Evolutionary conservation across 2,329 filamentous ascomycete species (phyloP).

Genomic region (Xylariaceae sp.): DNA sequence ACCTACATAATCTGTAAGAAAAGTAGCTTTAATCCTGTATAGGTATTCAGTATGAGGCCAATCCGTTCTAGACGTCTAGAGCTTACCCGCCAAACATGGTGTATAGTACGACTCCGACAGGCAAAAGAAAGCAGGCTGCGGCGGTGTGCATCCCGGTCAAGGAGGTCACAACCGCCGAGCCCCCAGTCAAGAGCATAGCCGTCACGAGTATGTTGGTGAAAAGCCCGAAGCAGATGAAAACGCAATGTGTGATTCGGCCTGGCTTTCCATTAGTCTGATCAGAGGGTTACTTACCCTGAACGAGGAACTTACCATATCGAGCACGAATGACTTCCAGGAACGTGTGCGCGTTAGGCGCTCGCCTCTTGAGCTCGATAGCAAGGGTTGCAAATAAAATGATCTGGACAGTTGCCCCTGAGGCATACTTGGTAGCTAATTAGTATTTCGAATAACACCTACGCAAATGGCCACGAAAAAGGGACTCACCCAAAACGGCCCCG

Average conservation of each 20-base stretch:
- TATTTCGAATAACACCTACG: constrained; percentile 39
- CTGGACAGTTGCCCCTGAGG: constrained; percentile 76
- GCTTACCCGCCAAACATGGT: constrained; percentile 50
- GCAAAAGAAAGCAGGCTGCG: constrained; percentile 82
- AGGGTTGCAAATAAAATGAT: constrained; percentile 89
- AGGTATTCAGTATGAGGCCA: neutral
- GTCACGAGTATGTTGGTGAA: constrained; percentile 88
- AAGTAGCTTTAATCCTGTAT: neutral
- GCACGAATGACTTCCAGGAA: constrained; percentile 68
- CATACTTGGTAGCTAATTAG: constrained; percentile 30
- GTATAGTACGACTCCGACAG: constrained; percentile 79
- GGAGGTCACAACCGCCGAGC: constrained; percentile 71
- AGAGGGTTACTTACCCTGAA: neutral
- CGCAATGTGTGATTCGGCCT: constrained; percentile 61
- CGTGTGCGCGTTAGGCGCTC: constrained; percentile 83
- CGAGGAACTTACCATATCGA: constrained; percentile 38
- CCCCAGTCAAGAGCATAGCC: constrained; percentile 85
- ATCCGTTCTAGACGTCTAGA: neutral
- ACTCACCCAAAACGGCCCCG: constrained; percentile 52
- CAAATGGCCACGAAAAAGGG: constrained; percentile 37
- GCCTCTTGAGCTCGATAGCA: constrained; percentile 85
- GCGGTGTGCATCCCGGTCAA: constrained; percentile 76
- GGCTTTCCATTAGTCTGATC: neutral
- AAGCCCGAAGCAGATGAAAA: constrained; percentile 81
- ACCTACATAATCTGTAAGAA: neutral